Evolutionary conservation across 2,329 filamentous ascomycete species (phyloP).

Genomic region (Calonectria fujianensis): DNA sequence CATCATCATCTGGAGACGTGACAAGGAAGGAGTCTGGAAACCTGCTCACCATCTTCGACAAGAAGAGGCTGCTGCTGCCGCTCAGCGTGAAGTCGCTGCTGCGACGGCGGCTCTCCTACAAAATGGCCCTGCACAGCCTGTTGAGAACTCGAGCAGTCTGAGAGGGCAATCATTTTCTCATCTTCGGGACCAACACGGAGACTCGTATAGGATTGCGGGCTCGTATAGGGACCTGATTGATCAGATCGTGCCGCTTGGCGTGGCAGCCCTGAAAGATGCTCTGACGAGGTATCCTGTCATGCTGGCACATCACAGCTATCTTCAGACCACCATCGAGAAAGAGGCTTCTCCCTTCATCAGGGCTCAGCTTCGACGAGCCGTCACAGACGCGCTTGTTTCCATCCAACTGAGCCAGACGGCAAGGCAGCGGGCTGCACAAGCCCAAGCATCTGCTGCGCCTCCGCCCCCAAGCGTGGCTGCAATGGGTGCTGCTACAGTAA

Average conservation of each 20-base stretch:
- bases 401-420: conserved; percentile 67
- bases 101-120: conserved; percentile 31
- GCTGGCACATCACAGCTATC: conserved; percentile 67
- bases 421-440: conserved; percentile 48
- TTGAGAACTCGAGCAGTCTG: conserved; percentile 24
- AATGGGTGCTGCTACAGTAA: conserved; percentile 28
- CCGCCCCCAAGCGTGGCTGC: conserved; percentile 10
- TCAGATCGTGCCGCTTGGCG: conserved; percentile 70
- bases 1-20: conserved; percentile 95
- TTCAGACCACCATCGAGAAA: conserved; percentile 71
- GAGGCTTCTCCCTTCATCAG: conserved; percentile 69
- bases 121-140: conserved; percentile 33
- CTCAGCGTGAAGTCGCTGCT: conserved; percentile 58
- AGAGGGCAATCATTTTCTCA: conserved; percentile 37
- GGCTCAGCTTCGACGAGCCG: conserved; percentile 69
- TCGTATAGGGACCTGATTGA: conserved; percentile 73
- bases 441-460: background rate
- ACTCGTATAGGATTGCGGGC: conserved; percentile 58
- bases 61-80: conserved; percentile 78
- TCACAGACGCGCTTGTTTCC: conserved; percentile 67
- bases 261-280: conserved; percentile 66
- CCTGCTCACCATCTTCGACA: conserved; percentile 84
- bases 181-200: conserved; percentile 52
- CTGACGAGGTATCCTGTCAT: conserved; percentile 69
- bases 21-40: conserved; percentile 89